These are phyloP conservation scores for Venturia aucupariae DNA, from an alignment of 2,329 filamentous ascomycete genomes.

Conservation along the genomic window DNA sequence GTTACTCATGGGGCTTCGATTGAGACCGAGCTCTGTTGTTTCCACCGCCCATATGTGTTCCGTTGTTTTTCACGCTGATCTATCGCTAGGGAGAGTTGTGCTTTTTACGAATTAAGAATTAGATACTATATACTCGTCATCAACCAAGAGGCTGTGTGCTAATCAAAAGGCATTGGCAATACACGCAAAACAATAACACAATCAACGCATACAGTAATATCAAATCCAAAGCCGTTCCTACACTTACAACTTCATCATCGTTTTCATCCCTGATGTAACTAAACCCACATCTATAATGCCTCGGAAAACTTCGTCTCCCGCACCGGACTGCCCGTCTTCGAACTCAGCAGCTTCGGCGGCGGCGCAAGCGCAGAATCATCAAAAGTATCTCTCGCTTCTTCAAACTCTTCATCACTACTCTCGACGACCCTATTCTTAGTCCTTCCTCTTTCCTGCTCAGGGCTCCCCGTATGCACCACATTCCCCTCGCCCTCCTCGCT, in stretches of 20 bases:
- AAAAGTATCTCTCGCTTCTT: conserved; percentile 43
- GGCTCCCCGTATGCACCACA: conserved; percentile 15
- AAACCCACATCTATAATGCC: background rate
- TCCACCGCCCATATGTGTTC: too few species aligned
- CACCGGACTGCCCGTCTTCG: conserved; percentile 40
- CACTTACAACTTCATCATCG: background rate
- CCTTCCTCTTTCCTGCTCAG: conserved; percentile 11
- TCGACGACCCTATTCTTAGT: conserved; percentile 24
- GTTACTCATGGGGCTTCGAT: too few species aligned
- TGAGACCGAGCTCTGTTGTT: too few species aligned
- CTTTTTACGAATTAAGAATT: background rate
- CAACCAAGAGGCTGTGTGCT: background rate
- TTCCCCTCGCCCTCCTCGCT: conserved; percentile 20
- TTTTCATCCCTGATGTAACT: background rate
- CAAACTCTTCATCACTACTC: conserved; percentile 33
- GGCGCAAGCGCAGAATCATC: conserved; percentile 35
- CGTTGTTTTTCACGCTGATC: too few species aligned
- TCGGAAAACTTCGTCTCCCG: conserved; percentile 38
- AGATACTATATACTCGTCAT: background rate
- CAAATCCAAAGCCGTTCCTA: background rate
- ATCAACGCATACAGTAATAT: background rate
- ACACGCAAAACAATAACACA: too few species aligned
- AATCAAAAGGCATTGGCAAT: too few species aligned
- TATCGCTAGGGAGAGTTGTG: too few species aligned
- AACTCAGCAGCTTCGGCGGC: conserved; percentile 23